A percentile compares a stretch with the other conserved stretches of the same genome.
Evolutionary conservation across 208 protist species (phyloP).

Genomic region (Eutreptiella sp.): DNA sequence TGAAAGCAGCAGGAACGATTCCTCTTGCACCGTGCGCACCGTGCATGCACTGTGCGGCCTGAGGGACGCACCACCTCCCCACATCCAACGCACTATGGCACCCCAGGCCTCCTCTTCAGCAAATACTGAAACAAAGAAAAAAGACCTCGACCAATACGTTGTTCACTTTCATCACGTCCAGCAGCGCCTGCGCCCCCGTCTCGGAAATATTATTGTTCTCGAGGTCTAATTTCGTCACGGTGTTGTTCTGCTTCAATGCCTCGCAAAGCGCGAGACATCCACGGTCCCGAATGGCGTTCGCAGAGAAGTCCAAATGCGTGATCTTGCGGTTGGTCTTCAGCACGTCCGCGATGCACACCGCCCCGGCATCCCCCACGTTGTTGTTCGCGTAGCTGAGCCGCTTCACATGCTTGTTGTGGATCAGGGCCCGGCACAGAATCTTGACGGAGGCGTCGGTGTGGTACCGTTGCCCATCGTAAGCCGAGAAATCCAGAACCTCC

Average conservation of each 20-base stretch:
- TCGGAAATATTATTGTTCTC: slow-evolving; percentile 57
- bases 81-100: no score
- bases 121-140: not conserved
- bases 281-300: slow-evolving; percentile 63
- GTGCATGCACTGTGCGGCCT: no score
- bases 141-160: slow-evolving; percentile 34
- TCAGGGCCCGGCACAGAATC: slow-evolving; percentile 56
- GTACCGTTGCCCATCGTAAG: slow-evolving; percentile 33
- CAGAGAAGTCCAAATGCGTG: slow-evolving; percentile 44
- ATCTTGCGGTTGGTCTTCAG: slow-evolving; percentile 57
- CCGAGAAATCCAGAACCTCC: slow-evolving; percentile 55
- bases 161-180: slow-evolving; percentile 57
- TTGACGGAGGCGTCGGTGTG: slow-evolving; percentile 61
- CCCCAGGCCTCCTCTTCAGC: slow-evolving; percentile 1
- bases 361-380: slow-evolving; percentile 63
- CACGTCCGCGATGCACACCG: slow-evolving; percentile 50
- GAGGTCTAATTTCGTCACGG: slow-evolving; percentile 53
- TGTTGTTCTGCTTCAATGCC: slow-evolving; percentile 56
- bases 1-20: no score
- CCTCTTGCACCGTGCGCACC: no score
- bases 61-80: no score
- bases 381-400: slow-evolving; percentile 67
- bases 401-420: slow-evolving; percentile 49
- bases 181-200: slow-evolving; percentile 44
- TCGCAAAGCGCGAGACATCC: slow-evolving; percentile 57